Base-by-base conservation (phyloP, 2,329 filamentous ascomycete species). In the Aspergillus quadrilineatus region DNA sequence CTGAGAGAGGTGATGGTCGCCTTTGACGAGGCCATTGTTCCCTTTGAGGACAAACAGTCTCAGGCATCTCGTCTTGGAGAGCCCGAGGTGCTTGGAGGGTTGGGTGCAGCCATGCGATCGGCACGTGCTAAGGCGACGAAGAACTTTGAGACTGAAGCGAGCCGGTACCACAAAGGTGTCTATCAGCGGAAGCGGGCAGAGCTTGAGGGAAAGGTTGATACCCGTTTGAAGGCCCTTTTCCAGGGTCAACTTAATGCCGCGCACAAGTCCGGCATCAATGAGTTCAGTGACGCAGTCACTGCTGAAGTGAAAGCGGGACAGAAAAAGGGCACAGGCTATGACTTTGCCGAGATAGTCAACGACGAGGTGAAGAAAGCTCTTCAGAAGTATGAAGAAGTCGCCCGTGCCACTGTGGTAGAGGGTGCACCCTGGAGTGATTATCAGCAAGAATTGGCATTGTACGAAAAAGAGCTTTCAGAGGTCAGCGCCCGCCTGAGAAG, bases 121-220 rank as follows among this genome's bases (percentile, higher is more conserved):
- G 87, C 92, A 6, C 85, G 95, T 41, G 77, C 81, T 44, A 88
- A 88, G 65, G 87, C 89, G 32, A 78, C 97, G 58, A 88, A 88
- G 66, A 85, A 85, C n/a, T 99, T 99, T 67, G 91, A 96, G 71
- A 84, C 83, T 0, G 91, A 96, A 71, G 94, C 94, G 1, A 92
- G 92, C 71, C 84, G 94, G 61, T 99, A 99, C 72, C 94, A 97
- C 80, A 97, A 97, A 77, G 92, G 89, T 15, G 94, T 99, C 14
- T 99, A 94, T 73, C 82, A 85, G 63, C 85, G 90, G 56, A 99
- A 99, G 77, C 85, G 86, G 61, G 81, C 85, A 1, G 94, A 99
- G 70, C 82, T 99, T 6, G 90, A 94, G 71, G 80, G 79, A 66
- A 97, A 96, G 75, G 83, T 97, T 39, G 94, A 97, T 69, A 81